Conservation (phyloP, 352 stramenopile genomes). For the Phytophthora megakarya region DNA sequence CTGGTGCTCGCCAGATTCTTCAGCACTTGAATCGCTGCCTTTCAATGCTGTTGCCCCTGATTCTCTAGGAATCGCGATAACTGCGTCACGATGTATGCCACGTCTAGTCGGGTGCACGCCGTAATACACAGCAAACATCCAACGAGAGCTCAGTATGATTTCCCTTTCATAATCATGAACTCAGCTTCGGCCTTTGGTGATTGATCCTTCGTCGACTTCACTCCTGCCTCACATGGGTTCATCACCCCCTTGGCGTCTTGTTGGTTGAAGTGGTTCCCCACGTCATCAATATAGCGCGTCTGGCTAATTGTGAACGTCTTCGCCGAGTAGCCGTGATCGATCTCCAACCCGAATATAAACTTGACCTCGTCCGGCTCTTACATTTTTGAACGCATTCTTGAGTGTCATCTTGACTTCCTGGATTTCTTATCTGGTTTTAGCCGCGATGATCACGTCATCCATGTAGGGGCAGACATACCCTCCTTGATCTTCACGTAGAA, state of each 20-base stretch:
- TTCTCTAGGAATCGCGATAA: too few species aligned
- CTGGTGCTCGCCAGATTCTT: too few species aligned
- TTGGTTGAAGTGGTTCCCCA: neutral
- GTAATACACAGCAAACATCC: too few species aligned
- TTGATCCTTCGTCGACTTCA: neutral
- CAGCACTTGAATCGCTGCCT: too few species aligned
- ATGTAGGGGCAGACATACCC: constrained; percentile 17
- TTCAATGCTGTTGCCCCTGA: too few species aligned
- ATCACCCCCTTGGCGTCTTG: neutral
- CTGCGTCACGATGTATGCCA: too few species aligned
- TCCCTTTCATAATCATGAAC: too few species aligned
- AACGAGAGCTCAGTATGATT: too few species aligned
- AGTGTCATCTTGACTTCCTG: constrained; percentile 15
- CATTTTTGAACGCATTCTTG: constrained; percentile 15
- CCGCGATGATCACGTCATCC: constrained; percentile 19
- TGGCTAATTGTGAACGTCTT: constrained; percentile 2
- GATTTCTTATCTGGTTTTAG: constrained; percentile 9
- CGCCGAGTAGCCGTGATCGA: constrained; percentile 8
- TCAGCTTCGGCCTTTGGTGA: too few species aligned
- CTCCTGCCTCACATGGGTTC: neutral
- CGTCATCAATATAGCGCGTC: constrained; percentile 5
- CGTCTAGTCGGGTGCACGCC: too few species aligned
- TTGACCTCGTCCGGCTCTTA: constrained; percentile 13
- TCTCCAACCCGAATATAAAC: constrained; percentile 25
- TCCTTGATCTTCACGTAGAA: constrained; percentile 22